Evolutionary conservation across 768 basidiomycete genomes (phyloP).

Genomic region (Macrolepiota dolichaula): DNA sequence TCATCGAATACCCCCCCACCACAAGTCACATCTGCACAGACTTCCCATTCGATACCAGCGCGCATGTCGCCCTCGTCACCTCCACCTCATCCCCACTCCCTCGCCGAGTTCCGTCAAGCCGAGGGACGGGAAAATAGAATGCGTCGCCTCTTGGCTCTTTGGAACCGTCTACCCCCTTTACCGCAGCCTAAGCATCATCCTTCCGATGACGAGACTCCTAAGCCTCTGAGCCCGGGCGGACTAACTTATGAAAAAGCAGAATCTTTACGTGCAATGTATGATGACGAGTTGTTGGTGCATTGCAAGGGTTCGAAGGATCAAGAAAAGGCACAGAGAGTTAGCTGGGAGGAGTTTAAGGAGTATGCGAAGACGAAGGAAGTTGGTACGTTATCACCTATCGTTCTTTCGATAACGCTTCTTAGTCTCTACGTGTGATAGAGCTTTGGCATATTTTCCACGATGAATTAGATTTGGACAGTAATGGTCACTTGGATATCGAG

Average conservation of each 20-base stretch:
- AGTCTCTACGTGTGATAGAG: constrained; percentile 42
- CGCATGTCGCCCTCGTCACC: constrained; percentile 56
- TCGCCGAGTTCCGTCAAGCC: constrained; percentile 58
- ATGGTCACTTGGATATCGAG: constrained; percentile 71
- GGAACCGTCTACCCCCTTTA: constrained; percentile 49
- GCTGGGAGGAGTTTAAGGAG: constrained; percentile 69
- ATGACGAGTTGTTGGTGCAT: constrained; percentile 65
- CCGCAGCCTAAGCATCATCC: constrained; percentile 14
- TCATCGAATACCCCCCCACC: not conserved
- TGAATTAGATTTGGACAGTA: constrained; percentile 86
- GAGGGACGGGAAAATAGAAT: constrained; percentile 67
- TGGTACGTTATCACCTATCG: constrained; percentile 43
- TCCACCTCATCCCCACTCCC: constrained; percentile 41
- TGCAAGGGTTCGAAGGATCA: constrained; percentile 43
- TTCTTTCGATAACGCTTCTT: constrained; percentile 9
- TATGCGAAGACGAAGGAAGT: constrained; percentile 82
- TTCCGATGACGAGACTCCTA: constrained; percentile 1
- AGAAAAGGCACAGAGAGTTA: constrained; percentile 43
- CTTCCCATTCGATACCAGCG: constrained; percentile 17
- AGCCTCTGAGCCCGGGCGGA: constrained; percentile 10
- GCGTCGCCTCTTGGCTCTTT: constrained; percentile 56
- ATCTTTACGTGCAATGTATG: constrained; percentile 66
- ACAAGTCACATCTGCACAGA: not conserved
- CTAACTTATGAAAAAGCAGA: constrained; percentile 63
- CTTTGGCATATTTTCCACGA: constrained; percentile 91